These are phyloP conservation scores for Penicillium bovifimosum DNA, from an alignment of 495 filamentous ascomycete species.

Conservation along the genomic window DNA sequence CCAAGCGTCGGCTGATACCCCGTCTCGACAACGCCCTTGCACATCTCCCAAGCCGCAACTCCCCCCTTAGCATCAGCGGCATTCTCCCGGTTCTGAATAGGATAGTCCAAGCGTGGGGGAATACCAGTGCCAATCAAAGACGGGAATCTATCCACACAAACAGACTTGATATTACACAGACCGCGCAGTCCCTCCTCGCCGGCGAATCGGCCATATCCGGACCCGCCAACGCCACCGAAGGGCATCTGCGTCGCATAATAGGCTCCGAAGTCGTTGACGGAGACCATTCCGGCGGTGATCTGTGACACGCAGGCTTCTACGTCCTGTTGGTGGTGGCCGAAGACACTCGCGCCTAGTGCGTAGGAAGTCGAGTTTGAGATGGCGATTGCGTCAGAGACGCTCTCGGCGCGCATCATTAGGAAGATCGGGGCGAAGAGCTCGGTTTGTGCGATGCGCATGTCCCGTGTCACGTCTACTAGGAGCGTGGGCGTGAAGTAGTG, in stretches of 20 bases:
- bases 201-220: constrained; percentile 89
- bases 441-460: constrained; percentile 80
- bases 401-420: constrained; percentile 66
- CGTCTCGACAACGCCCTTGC: constrained; percentile 56
- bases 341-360: constrained; percentile 78
- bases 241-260: constrained; percentile 91
- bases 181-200: constrained; percentile 82
- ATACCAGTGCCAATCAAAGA: constrained; percentile 62
- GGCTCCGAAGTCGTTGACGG: constrained; percentile 88
- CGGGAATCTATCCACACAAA: constrained; percentile 70
- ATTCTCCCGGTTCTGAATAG: constrained; percentile 49
- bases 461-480: constrained; percentile 71
- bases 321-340: constrained; percentile 50
- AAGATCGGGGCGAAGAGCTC: constrained; percentile 93
- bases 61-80: constrained; percentile 45
- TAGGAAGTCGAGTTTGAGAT: constrained; percentile 75
- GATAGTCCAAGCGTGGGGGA: constrained; percentile 73
- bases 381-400: constrained; percentile 54
- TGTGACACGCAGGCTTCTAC: constrained; percentile 56
- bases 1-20: constrained; percentile 52
- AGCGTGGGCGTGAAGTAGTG: constrained; percentile 92
- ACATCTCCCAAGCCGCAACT: constrained; percentile 51
- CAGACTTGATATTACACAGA: constrained; percentile 78
- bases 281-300: constrained; percentile 81
- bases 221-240: constrained; percentile 82